phyloP scores from a whole-genome alignment of 345 rosid genomes.

The Populus euphratica region DNA sequence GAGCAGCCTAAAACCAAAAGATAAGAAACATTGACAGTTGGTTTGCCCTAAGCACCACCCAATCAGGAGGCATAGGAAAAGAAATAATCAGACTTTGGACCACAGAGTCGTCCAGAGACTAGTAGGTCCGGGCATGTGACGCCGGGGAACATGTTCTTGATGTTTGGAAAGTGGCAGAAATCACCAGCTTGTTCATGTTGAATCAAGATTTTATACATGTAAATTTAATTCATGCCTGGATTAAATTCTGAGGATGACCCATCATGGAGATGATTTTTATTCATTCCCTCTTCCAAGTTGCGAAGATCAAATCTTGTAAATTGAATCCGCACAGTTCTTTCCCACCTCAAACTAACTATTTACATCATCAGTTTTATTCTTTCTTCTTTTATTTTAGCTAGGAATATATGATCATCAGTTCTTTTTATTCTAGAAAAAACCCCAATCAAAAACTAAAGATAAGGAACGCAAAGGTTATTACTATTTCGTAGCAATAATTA shows the following conservation, averaged over 20 bases:
- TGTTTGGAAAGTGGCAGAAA: background rate
- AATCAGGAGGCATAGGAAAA: too few relatives aligned
- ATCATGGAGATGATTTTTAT: background rate
- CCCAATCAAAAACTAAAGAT: too few relatives aligned
- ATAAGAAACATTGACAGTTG: too few relatives aligned
- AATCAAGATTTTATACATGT: background rate
- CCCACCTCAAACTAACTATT: too few relatives aligned
- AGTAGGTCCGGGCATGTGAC: background rate
- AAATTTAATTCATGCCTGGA: background rate
- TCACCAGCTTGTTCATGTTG: background rate
- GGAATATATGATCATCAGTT: too few relatives aligned
- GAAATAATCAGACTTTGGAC: background rate
- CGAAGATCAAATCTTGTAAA: background rate
- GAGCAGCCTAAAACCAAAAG: too few relatives aligned
- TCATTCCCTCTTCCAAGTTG: background rate
- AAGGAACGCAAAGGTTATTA: too few relatives aligned
- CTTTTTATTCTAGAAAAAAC: too few relatives aligned
- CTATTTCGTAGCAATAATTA: too few relatives aligned
- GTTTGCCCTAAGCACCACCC: too few relatives aligned
- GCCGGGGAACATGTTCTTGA: background rate
- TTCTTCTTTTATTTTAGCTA: too few relatives aligned
- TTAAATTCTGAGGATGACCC: background rate
- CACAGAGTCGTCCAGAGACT: background rate
- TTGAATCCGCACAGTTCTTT: too few relatives aligned
- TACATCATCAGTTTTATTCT: background rate